phyloP scores from a whole-genome alignment of 305 asterid genomes.

The Solanum hybrid region DNA sequence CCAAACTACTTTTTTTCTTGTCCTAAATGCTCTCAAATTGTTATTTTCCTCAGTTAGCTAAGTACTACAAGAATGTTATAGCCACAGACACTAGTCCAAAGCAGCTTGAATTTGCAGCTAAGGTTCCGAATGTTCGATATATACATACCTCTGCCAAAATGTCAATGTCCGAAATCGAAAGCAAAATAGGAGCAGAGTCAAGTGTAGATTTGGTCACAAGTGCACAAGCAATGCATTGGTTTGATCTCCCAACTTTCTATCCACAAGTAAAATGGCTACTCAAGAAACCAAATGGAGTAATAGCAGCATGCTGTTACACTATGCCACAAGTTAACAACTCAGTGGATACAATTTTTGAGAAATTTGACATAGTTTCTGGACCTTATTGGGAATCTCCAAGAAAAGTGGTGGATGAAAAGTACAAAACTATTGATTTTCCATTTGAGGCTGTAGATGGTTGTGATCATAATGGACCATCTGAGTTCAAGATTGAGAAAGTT shows the following conservation, averaged over 20 bases:
- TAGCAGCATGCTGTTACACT: slow-evolving; percentile 9
- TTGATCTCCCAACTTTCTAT: slow-evolving; percentile 5
- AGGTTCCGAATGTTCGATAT: not conserved
- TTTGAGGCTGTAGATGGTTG: slow-evolving; percentile 25
- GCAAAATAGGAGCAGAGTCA: not conserved
- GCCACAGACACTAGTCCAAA: not conserved
- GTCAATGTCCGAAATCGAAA: not conserved
- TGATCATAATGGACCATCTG: slow-evolving; percentile 20
- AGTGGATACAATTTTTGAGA: slow-evolving; percentile 3
- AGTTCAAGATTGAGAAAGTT: slow-evolving; percentile 15
- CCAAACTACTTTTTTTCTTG: not conserved
- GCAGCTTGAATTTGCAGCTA: not conserved
- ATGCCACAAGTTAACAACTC: not conserved
- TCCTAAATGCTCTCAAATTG: not conserved
- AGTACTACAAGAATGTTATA: not conserved
- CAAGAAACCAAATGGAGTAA: slow-evolving; percentile 7
- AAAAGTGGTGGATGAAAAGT: slow-evolving; percentile 11
- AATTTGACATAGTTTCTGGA: not conserved
- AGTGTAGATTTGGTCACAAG: slow-evolving; percentile 1
- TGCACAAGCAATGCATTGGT: slow-evolving; percentile 14
- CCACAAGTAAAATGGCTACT: slow-evolving; percentile 6
- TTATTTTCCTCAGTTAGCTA: not conserved
- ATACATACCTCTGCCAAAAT: not conserved
- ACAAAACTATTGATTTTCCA: slow-evolving; percentile 22
- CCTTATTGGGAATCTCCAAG: slow-evolving; percentile 6